Conservation (phyloP, 2,329 filamentous ascomycete genomes). For the Fonsecaea multimorphosa region DNA sequence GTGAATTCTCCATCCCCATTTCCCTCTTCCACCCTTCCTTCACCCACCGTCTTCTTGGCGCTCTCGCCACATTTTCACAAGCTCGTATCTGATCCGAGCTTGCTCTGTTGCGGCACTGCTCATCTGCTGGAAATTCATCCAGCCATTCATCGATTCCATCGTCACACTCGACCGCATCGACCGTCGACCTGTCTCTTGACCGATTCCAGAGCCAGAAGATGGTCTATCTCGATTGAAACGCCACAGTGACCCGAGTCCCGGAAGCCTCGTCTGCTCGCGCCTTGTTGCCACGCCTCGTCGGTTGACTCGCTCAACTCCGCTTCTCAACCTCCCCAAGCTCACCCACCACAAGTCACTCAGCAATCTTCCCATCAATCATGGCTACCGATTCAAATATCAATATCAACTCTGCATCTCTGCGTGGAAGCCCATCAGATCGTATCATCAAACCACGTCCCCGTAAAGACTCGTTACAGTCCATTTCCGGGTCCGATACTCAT, state of each 20-base stretch:
- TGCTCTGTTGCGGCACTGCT: conserved; percentile 1
- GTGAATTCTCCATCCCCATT: conserved; percentile 9
- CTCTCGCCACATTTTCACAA: conserved; percentile 12
- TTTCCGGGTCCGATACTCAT: conserved; percentile 36
- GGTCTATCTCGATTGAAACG: conserved; percentile 15
- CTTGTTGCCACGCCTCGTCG: conserved; percentile 27
- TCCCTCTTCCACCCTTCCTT: conserved; percentile 5
- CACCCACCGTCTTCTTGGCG: conserved; percentile 8
- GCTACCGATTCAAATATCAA: conserved; percentile 35
- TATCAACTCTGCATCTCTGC: conserved; percentile 34
- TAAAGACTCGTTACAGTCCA: conserved; percentile 39
- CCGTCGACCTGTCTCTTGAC: not conserved
- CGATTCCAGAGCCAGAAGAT: conserved; percentile 11
- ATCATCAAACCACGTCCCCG: conserved; percentile 39
- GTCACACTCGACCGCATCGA: not conserved
- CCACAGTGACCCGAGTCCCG: conserved; percentile 20
- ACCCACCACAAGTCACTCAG: conserved; percentile 17
- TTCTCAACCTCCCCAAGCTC: conserved; percentile 17
- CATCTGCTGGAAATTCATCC: not conserved
- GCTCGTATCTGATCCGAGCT: conserved; percentile 8
- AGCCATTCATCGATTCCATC: conserved; percentile 1
- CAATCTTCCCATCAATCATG: conserved; percentile 24
- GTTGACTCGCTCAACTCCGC: conserved; percentile 33
- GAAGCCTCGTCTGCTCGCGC: conserved; percentile 30
- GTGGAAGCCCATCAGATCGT: conserved; percentile 37